phyloP scores from a whole-genome alignment of 176 grass and related monocot genomes.

The Aegilops sharonensis region DNA sequence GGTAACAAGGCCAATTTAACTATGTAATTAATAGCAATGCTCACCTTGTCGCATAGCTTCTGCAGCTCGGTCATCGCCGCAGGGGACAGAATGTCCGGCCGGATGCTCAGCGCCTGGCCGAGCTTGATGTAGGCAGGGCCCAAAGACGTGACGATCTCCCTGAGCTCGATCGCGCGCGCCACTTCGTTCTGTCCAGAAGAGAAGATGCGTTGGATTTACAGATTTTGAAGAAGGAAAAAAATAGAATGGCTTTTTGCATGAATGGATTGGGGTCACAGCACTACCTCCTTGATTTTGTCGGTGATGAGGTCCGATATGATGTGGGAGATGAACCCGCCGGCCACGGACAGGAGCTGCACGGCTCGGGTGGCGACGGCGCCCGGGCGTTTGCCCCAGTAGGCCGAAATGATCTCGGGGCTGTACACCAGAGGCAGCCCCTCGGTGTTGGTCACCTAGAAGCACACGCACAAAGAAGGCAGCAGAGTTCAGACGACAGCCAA shows the following conservation, averaged over 20 bases:
- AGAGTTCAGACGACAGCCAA: neutral
- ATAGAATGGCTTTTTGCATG: too few species aligned
- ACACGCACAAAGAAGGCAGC: neutral
- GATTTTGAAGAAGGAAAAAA: too few species aligned
- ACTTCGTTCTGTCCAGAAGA: conserved; percentile 75
- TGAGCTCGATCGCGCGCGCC: conserved; percentile 79
- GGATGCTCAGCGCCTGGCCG: conserved; percentile 90
- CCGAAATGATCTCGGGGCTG: conserved; percentile 76
- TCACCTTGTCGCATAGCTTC: conserved; percentile 94
- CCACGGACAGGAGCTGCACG: conserved; percentile 82
- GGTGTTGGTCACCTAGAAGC: conserved; percentile 50
- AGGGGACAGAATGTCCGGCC: conserved; percentile 92
- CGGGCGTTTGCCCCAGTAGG: conserved; percentile 80
- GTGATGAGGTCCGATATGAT: conserved; percentile 73
- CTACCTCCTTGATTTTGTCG: conserved; percentile 90
- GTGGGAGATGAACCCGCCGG: conserved; percentile 87
- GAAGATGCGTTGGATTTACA: too few species aligned
- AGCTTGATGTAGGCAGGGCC: conserved; percentile 98
- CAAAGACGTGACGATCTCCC: conserved; percentile 92
- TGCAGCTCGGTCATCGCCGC: conserved; percentile 92
- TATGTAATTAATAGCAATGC: neutral
- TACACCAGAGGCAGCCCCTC: conserved; percentile 85
- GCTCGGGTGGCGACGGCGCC: conserved; percentile 72
- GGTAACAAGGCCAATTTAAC: neutral
- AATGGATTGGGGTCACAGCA: neutral